phyloP scores from a whole-genome alignment of 2,329 filamentous ascomycete species.

The Aspergillus fischeri region DNA sequence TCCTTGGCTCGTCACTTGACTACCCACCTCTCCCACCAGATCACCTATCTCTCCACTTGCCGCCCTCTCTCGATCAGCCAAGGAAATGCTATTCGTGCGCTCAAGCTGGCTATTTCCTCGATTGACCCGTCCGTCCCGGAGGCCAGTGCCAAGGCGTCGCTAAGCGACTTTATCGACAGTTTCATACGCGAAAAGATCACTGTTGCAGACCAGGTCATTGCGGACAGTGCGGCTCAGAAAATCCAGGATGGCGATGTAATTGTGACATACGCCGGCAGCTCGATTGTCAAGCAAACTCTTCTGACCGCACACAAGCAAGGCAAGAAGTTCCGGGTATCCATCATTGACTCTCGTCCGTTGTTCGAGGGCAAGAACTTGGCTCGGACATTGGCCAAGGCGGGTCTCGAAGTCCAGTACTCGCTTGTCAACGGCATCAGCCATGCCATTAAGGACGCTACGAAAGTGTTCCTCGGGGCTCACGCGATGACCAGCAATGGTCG shows the following conservation, averaged over 20 bases:
- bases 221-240: slow-evolving; percentile 67
- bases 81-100: slow-evolving; percentile 91
- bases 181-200: slow-evolving; percentile 90
- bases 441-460: slow-evolving; percentile 66
- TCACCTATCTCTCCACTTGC: slow-evolving; percentile 88
- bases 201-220: slow-evolving; percentile 81
- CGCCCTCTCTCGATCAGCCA: slow-evolving; percentile 95
- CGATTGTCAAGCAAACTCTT: slow-evolving; percentile 78
- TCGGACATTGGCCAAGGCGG: slow-evolving; percentile 63
- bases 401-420: slow-evolving; percentile 74
- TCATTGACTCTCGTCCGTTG: slow-evolving; percentile 72
- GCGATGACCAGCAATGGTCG: slow-evolving; percentile 94
- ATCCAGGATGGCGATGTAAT: slow-evolving; percentile 78
- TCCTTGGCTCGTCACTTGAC: slow-evolving; percentile 88
- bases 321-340: slow-evolving; percentile 74
- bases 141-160: slow-evolving; percentile 70
- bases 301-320: slow-evolving; percentile 66
- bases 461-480: slow-evolving; percentile 81
- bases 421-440: slow-evolving; percentile 74
- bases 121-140: slow-evolving; percentile 84
- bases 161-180: slow-evolving; percentile 77
- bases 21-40: slow-evolving; percentile 88
- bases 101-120: slow-evolving; percentile 88
- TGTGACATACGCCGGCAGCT: slow-evolving; percentile 81
- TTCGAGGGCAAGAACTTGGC: slow-evolving; percentile 70